Evolutionary conservation across 2,329 filamentous ascomycete species (phyloP), one percentile per base, ranked within the genome.

Genomic region (Albifimbria verrucaria): DNA sequence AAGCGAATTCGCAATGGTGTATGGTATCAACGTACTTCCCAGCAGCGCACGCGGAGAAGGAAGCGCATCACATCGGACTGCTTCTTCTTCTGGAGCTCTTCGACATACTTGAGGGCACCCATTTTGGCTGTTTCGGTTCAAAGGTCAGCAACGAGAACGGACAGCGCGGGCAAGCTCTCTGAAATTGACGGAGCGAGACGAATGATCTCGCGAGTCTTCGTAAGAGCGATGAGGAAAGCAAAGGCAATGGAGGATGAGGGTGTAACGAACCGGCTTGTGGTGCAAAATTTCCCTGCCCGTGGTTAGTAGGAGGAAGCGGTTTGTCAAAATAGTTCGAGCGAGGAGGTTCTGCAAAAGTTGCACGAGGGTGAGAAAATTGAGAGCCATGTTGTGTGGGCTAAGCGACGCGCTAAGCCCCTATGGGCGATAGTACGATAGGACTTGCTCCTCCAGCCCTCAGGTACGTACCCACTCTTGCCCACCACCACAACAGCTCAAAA

Each of bases 81-180:
- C 92, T 99, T 99, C 91, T 96, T 97, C 92, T 99, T 97, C 81
- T 97, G 92, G 84, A 99, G 89, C 87, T 99, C 94, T 88, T 99
- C 95, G 82, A 99, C 91, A 85, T 96, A 99, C 85, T 99, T 99
- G 80, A 97, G 91, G 85, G 93, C 93, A 90, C 94, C 94, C 94
- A 97, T 97, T 86, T 93, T 84, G 75, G 72, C 80, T 83, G 65
- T 67, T 59, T 49, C 9, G 55, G 53, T 52, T 55, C 22, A 55
- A 39, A 45, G 46, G 60, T 67, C 59, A 69, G 66, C 58, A 57
- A 64, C 46, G 32, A 54, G 50, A 51, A 23, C 24, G 24, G 36
- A 52, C 26, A 22, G 22, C n/a, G 22, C 36, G 48, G 24, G 18
- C 46, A 26, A 6, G 32, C 32, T 12, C 32, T 39, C 32, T n/a